These are phyloP conservation scores for Persicaria maculosa DNA, from an alignment of 148 eudicot genomes.

Conservation along the genomic window DNA sequence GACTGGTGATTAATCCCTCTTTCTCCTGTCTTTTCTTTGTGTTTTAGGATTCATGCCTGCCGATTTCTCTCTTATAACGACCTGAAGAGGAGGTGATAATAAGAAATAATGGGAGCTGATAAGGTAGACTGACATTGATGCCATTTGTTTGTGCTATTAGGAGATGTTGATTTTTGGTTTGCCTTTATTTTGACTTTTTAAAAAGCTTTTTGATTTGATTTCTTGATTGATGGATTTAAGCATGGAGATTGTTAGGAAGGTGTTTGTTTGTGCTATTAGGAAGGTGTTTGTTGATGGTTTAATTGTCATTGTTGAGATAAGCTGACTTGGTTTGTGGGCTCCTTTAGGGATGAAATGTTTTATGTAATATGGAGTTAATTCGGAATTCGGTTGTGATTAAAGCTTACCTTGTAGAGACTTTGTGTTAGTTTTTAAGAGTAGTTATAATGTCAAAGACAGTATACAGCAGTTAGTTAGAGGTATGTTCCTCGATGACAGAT, in stretches of 20 bases:
- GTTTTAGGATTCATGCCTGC: too few species aligned
- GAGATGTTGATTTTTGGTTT: neutral
- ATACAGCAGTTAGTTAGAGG: neutral
- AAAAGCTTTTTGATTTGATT: neutral
- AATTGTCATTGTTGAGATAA: neutral
- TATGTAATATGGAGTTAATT: neutral
- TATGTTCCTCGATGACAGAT: neutral
- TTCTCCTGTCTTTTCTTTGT: neutral
- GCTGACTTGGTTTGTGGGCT: neutral
- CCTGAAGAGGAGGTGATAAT: neutral
- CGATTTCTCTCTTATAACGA: neutral
- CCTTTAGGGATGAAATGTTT: too few species aligned
- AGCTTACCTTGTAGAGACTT: neutral
- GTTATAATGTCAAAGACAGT: neutral
- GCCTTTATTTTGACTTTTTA: neutral
- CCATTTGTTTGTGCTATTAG: neutral
- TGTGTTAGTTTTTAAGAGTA: neutral
- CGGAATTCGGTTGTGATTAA: neutral
- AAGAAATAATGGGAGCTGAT: too few species aligned
- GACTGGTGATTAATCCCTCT: conserved; percentile 49
- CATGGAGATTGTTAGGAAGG: neutral
- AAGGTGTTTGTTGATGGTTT: neutral
- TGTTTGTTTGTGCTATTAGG: too few species aligned
- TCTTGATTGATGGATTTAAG: neutral
- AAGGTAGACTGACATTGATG: too few species aligned